Percentiles rank a stretch among this genome's conserved stretches.
Conservation (phyloP, 805 yeast genomes). For the Starmerella riodocensis region DNA sequence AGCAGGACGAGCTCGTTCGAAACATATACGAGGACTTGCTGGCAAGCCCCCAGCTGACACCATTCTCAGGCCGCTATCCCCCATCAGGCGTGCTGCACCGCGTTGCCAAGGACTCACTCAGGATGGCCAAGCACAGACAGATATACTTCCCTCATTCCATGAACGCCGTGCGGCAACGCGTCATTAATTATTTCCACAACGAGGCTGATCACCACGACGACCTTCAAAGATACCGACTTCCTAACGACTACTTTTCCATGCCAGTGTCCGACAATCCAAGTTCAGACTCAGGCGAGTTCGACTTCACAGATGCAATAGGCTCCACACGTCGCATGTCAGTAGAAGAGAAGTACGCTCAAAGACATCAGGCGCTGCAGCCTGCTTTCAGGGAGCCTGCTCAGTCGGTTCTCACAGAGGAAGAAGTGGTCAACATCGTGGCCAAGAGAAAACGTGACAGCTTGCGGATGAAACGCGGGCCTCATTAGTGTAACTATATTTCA, state of each 20-base stretch:
- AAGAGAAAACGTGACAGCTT: constrained; percentile 42
- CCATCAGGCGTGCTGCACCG: constrained; percentile 53
- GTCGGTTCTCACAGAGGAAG: constrained; percentile 12
- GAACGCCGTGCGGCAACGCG: constrained; percentile 25
- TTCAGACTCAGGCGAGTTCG: constrained; percentile 11
- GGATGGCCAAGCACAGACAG: constrained; percentile 23
- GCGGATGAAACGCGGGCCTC: constrained; percentile 34
- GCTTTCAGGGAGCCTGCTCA: constrained; percentile 24
- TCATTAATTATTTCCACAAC: constrained; percentile 20
- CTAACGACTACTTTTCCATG: constrained; percentile 11
- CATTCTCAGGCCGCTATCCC: constrained; percentile 51
- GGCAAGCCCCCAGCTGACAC: constrained; percentile 50
- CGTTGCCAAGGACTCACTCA: constrained; percentile 44
- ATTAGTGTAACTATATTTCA: constrained; percentile 3
- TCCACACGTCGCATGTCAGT: constrained; percentile 6
- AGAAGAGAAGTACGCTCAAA: constrained; percentile 11
- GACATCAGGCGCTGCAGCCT: constrained; percentile 19
- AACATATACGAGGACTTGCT: constrained; percentile 38
- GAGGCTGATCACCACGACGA: constrained; percentile 3
- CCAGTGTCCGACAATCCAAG: constrained; percentile 1
- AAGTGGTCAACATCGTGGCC: constrained; percentile 34
- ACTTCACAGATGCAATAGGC: constrained; percentile 9
- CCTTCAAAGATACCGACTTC: constrained; percentile 6
- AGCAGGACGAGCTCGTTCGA: constrained; percentile 34
- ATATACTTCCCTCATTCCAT: constrained; percentile 25